Evolutionary conservation across 257 asterid species (phyloP).

Genomic region (Thymus mandschuricus): DNA sequence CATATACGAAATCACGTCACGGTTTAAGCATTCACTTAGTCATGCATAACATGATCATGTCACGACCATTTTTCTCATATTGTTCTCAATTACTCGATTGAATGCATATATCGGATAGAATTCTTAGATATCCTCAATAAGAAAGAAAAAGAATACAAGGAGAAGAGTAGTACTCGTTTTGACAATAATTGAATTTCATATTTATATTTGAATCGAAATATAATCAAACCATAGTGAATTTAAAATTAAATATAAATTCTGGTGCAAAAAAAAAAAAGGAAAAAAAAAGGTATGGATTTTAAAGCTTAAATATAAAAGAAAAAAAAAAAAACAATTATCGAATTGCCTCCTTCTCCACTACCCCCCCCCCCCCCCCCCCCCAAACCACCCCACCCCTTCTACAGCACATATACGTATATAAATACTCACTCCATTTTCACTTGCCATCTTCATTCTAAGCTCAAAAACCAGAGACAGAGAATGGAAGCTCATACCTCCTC

Average conservation of each 20-base stretch:
- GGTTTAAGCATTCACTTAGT: background rate
- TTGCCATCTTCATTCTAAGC: slow-evolving; percentile 28
- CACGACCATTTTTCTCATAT: background rate
- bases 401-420: slow-evolving; percentile 4
- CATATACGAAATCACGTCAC: background rate
- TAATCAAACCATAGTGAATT: too few relatives aligned
- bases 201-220: background rate
- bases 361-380: background rate
- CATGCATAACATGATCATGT: background rate
- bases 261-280: background rate
- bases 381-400: background rate
- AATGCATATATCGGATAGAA: background rate
- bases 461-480: background rate
- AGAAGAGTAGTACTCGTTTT: too few relatives aligned
- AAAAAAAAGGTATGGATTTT: background rate
- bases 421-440: slow-evolving; percentile 8
- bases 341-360: background rate
- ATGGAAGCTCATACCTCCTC: slow-evolving; percentile 50
- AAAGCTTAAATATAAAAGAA: too few relatives aligned
- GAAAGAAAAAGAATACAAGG: too few relatives aligned
- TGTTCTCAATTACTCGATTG: background rate
- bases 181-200: background rate
- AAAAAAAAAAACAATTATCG: too few relatives aligned
- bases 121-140: background rate
- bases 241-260: background rate